Evolutionary conservation across 805 yeast genomes (phyloP), one percentile per base, ranked within the genome.

Genomic region (Kodamaea hsintzibuensis): DNA sequence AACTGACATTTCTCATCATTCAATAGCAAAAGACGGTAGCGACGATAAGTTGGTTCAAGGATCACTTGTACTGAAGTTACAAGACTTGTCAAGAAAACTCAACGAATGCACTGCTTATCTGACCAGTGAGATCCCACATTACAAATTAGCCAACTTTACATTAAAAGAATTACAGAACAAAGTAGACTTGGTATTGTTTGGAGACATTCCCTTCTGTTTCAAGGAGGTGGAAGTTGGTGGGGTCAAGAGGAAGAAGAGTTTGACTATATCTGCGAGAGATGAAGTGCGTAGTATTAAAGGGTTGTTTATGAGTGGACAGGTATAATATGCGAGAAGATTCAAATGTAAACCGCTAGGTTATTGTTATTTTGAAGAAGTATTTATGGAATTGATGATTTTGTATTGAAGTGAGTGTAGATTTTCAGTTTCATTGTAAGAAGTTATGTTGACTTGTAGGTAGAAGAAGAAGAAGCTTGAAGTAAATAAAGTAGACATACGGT

Each of bases 211-310:
- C 6, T 73, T 74, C 42, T 46, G 46, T 16, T 47, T 42, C 48
- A 54, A 58, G 2, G 59, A 55, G 18, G 53, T 47, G 7, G 40
- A 50, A n/a, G 17, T 33, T 33, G 43, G 18, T 5, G 61, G 61
- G 8, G 55, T 42, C 1, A 42, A 49, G 40, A 59, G 57, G 27
- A 68, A 61, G 60, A 64, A 59, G 51, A 71, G 71, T 52, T 57
- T 74, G 57, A 69, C 70, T 1, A 59, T 64, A 13, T 78, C 73
- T 37, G 67, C 68, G 25, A 71, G 66, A 56, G 70, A 66, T 51
- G 75, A 70, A 49, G 70, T 76, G n/a, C 62, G 80, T 50, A 62
- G 71, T 47, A 71, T 76, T 42, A 76, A 76, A 62, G 80, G 80
- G n/a, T 57, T 72, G 60, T 75, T 60, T 54, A 75, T 76, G 76